Evolutionary conservation across 352 stramenopile genomes (phyloP).

Genomic region (Globisporangium cylindrosporum): DNA sequence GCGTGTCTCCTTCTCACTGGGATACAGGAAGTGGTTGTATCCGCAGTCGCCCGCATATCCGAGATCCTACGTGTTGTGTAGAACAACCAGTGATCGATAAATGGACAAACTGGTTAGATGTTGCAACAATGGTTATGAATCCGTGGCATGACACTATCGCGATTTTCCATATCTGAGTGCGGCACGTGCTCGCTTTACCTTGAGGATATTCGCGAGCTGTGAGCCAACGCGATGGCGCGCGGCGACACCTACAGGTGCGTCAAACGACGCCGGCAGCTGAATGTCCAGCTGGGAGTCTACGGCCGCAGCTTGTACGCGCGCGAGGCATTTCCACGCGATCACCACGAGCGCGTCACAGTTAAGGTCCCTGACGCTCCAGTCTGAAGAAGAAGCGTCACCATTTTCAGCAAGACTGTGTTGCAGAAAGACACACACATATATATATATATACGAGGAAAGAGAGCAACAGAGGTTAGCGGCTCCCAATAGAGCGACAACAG

Average conservation of each 20-base stretch:
- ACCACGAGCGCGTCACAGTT: conserved; percentile 41
- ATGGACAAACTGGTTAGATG: neutral
- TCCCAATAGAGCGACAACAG: neutral
- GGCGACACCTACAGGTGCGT: conserved; percentile 53
- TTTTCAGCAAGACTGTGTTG: neutral
- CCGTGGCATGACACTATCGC: neutral
- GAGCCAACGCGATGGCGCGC: conserved; percentile 73
- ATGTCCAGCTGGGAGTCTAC: conserved; percentile 25
- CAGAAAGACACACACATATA: neutral
- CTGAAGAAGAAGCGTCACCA: conserved; percentile 1
- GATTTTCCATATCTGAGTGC: neutral
- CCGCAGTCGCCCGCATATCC: conserved; percentile 83
- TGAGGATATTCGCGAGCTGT: conserved; percentile 66
- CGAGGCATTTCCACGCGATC: conserved; percentile 47
- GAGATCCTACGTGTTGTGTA: conserved; percentile 39
- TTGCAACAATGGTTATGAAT: neutral
- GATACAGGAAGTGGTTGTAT: conserved; percentile 90
- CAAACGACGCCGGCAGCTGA: conserved; percentile 18
- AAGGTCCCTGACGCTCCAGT: conserved; percentile 29
- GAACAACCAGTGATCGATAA: neutral
- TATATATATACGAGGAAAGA: neutral
- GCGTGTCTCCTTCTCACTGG: conserved; percentile 77
- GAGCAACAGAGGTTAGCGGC: neutral
- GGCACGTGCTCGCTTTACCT: conserved; percentile 30
- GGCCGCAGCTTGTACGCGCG: conserved; percentile 28